Evolutionary conservation across 208 protist genomes (phyloP).

Genomic region (Porcisia hertigi): DNA sequence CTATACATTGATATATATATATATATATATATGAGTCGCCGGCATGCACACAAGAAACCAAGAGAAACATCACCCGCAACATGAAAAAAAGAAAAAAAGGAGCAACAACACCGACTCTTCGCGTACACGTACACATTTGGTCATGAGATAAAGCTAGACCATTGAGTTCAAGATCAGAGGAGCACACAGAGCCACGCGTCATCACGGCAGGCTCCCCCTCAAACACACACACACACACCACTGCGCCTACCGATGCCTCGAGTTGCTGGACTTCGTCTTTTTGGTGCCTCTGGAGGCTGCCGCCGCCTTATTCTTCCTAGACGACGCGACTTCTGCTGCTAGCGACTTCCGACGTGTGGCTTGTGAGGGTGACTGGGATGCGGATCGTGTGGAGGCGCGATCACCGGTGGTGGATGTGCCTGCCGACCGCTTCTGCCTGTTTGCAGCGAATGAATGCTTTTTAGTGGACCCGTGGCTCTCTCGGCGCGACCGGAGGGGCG

Average conservation of each 20-base stretch:
- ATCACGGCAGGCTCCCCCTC: no score
- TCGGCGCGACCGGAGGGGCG: conserved; percentile 6
- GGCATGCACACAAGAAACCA: background rate
- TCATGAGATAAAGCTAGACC: no score
- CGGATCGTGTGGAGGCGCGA: background rate
- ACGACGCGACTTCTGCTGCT: background rate
- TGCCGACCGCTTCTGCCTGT: conserved; percentile 11
- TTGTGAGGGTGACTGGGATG: background rate
- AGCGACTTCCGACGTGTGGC: background rate
- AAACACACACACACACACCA: background rate
- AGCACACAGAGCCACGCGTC: background rate
- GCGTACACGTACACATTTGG: no score
- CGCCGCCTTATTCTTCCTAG: background rate
- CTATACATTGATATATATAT: background rate
- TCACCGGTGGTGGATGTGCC: background rate
- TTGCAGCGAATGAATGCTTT: background rate
- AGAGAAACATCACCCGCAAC: background rate
- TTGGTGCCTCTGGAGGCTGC: background rate
- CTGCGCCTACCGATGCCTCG: background rate
- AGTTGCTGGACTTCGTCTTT: conserved; percentile 3
- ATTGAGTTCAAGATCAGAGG: no score
- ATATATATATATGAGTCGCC: background rate
- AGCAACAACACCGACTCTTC: background rate
- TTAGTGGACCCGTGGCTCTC: background rate
- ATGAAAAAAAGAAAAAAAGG: background rate